phyloP scores from a whole-genome alignment of 768 basidiomycete species.

The Podaxis sp. region DNA sequence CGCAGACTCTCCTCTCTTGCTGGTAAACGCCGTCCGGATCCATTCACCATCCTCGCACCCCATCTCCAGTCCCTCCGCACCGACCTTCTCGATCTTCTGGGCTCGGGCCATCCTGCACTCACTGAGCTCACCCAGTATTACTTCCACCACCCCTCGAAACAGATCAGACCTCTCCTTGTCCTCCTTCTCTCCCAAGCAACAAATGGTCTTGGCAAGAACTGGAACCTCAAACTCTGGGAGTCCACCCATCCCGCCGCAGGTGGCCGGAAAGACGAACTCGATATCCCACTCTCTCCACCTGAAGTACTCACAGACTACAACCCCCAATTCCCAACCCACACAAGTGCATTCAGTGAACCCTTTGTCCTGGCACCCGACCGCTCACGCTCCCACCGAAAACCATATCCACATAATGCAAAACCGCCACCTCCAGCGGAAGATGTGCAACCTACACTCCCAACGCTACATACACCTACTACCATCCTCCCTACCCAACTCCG shows the following conservation, averaged over 20 bases:
- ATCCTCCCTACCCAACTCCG: constrained; percentile 83
- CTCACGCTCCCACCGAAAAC: constrained; percentile 28
- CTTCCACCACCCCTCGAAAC: constrained; percentile 87
- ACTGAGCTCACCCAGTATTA: constrained; percentile 90
- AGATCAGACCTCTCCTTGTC: constrained; percentile 84
- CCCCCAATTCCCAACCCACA: constrained; percentile 66
- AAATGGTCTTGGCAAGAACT: constrained; percentile 76
- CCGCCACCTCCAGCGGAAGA: constrained; percentile 8
- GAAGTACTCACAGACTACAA: constrained; percentile 92
- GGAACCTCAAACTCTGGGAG: constrained; percentile 53
- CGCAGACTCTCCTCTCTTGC: constrained; percentile 2
- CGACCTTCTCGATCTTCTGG: constrained; percentile 70
- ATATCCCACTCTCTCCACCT: constrained; percentile 65
- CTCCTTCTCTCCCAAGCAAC: constrained; percentile 87
- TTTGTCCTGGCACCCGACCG: constrained; percentile 35
- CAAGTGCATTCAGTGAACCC: constrained; percentile 48
- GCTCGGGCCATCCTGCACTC: constrained; percentile 80
- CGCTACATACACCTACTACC: constrained; percentile 13
- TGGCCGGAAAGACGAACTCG: constrained; percentile 55
- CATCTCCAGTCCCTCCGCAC: constrained; percentile 68
- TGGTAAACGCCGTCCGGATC: constrained; percentile 43
- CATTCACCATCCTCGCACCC: constrained; percentile 62
- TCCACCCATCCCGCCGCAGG: constrained; percentile 45
- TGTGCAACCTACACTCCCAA: neutral
- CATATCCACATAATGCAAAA: constrained; percentile 24